Evolutionary conservation across 2,329 filamentous ascomycete species (phyloP).

Genomic region (Cyclaneusma minus): DNA sequence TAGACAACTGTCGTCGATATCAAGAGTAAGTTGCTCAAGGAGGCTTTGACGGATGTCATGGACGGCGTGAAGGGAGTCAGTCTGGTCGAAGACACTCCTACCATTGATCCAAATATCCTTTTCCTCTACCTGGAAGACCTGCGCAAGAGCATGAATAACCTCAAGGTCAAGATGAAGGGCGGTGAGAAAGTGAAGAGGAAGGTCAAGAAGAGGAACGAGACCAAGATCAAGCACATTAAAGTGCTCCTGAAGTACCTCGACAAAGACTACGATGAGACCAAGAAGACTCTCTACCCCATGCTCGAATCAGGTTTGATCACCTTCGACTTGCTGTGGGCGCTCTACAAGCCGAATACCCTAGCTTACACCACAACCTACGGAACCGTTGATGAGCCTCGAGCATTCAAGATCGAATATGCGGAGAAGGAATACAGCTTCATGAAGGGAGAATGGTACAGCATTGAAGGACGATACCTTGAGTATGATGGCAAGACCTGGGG

Average conservation of each 20-base stretch:
- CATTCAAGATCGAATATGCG: constrained; percentile 68
- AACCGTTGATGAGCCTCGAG: constrained; percentile 57
- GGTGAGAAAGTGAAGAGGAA: constrained; percentile 42
- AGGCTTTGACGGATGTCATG: constrained; percentile 56
- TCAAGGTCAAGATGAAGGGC: constrained; percentile 41
- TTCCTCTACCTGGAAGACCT: constrained; percentile 67
- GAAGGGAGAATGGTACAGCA: constrained; percentile 58
- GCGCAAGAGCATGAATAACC: constrained; percentile 42
- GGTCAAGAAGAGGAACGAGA: constrained; percentile 36
- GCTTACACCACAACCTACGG: constrained; percentile 67
- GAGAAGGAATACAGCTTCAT: constrained; percentile 55
- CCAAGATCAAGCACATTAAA: constrained; percentile 51
- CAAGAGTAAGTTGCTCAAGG: constrained; percentile 65
- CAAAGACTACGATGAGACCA: constrained; percentile 62
- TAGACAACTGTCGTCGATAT: constrained; percentile 58
- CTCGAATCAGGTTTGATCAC: constrained; percentile 72
- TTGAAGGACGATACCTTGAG: constrained; percentile 70
- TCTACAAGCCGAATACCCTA: constrained; percentile 78
- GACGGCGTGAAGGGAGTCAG: constrained; percentile 65
- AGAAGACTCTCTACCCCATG: constrained; percentile 69
- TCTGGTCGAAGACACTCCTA: constrained; percentile 65
- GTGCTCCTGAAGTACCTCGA: constrained; percentile 64
- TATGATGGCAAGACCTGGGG: constrained; percentile 82
- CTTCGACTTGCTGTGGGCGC: constrained; percentile 75
- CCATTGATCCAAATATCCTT: constrained; percentile 54